Evolutionary conservation across 768 basidiomycete species (phyloP), one percentile per base, ranked within the genome.

Genomic region (Lentinus tigrinus): DNA sequence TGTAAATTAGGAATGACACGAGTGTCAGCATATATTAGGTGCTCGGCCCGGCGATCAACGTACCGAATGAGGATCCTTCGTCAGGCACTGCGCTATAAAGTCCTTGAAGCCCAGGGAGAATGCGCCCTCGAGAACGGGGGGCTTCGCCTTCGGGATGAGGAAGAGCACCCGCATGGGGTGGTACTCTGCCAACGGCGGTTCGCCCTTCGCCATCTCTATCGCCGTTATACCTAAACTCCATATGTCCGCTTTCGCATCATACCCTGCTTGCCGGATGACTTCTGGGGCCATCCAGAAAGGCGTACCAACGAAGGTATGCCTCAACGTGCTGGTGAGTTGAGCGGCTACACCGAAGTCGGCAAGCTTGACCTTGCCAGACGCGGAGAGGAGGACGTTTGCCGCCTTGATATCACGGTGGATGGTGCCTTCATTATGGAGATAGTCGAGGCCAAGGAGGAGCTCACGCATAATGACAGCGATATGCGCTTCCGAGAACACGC

Each of bases 331-430:
- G 39, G 95, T 95, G 60, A 99, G 85, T 70, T 98, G 95, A 2
- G 97, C 97, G 7, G 97, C 96, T 23, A 99, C 97, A 61, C 97
- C 97, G 68, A 99, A 98, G 72, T 99, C 97, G 21, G 96, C 96
- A 9, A 99, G 85, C 73, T 99, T 98, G 72, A 98, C 96, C 70
- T 88, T 91, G 28, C 97, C 97, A 0, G 85, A 84, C 3, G 91
- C 90, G 4, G 93, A 93, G 26, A 98, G 82, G 6, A 98, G 80
- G 53, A 99, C 83, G 67, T 99, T 99, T 40, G 96, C 96, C 2
- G 96, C 97, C 71, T 99, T 99, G 81, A 99, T 98, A 68, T 99
- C 97, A 46, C 97, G 88, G 73, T 99, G 97, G 58, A 99, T 98
- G 60, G 95, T 98, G 52, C 91, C 88, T 70, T 98, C 93, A 17